Evolutionary conservation across 2,329 filamentous ascomycete genomes (phyloP), one percentile per base, ranked within the genome.

Genomic region (Dactylellina cionopaga): DNA sequence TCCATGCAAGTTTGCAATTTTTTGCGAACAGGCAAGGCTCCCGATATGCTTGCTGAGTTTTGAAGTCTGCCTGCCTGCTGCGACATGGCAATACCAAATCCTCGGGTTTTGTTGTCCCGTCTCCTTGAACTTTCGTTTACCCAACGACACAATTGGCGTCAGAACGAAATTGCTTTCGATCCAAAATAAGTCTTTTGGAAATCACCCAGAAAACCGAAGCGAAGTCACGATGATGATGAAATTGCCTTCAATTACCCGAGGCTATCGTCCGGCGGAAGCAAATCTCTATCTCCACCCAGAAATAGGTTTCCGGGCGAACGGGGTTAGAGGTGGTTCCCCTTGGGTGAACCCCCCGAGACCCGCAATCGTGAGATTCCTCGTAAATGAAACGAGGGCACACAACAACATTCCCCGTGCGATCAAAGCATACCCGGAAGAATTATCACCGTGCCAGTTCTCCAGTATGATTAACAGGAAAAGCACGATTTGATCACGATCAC

Each of bases 41-140:
- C 49, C 51, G 22, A 13, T 15, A 46, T 70, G 55, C 65, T 55
- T 47, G 55, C 47, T 55, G 37, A 47, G 39, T 22, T 11, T 31
- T 43, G n/a, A n/a, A n/a, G n/a, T n/a, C n/a, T n/a, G n/a, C n/a
- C n/a, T n/a, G n/a, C n/a, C 49, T 54, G 35, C 54, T 56, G 55
- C 31, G 37, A 31, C 55, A 59, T 70, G 65, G 55, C 43, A 62
- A 70, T 70, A 70, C 65, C 64, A 49, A 35, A 39, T 55, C 29
- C 22, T 70, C 65, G 65, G 65, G 55, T 70, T 47, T 58, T 43
- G 37, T 29, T 58, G 22, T 47, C 13, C 44, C 49, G 29, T 70
- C 33, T 51, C 46, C 62, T 35, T 17, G 41, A 44, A 22, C 24
- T 35, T 44, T 55, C 63, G 54, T 46, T 41, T 44, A 68, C 19